These are phyloP conservation scores for Adansonia madagascariensis DNA, from an alignment of 441 rosid genomes.

Conservation along the genomic window DNA sequence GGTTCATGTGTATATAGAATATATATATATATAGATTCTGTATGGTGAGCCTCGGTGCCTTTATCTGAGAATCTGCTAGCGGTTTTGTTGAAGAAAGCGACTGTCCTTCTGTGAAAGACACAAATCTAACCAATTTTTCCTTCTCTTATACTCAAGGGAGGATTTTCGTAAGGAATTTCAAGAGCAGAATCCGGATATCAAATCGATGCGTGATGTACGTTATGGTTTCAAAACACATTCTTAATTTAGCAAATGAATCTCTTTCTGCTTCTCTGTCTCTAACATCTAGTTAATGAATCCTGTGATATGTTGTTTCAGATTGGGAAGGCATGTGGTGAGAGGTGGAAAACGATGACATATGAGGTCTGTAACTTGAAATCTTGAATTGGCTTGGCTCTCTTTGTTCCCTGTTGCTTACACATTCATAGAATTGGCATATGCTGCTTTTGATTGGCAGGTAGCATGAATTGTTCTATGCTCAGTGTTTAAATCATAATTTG, in stretches of 20 bases:
- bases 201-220: slow-evolving; percentile 90
- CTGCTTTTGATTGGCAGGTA: not conserved
- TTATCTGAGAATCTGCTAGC: not conserved
- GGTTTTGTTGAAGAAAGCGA: slow-evolving; percentile 1
- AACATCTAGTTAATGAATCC: slow-evolving; percentile 18
- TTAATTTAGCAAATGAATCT: slow-evolving; percentile 21
- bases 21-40: not conserved
- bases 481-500: not conserved
- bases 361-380: slow-evolving; percentile 48
- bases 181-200: slow-evolving; percentile 82
- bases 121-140: slow-evolving; percentile 24
- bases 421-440: not conserved
- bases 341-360: slow-evolving; percentile 88
- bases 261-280: not conserved
- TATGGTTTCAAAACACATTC: slow-evolving; percentile 10
- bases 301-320: slow-evolving; percentile 45
- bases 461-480: not conserved
- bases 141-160: slow-evolving; percentile 56
- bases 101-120: not conserved
- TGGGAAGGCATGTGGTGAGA: slow-evolving; percentile 97
- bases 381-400: not conserved
- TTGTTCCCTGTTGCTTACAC: not conserved
- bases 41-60: not conserved
- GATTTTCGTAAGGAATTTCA: slow-evolving; percentile 87
- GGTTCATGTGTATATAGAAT: not conserved